A percentile compares a stretch with the other conserved stretches of the same genome.
Evolutionary conservation across 176 grass and related monocot species (phyloP).

Genomic region (Calamus simplicifolius): DNA sequence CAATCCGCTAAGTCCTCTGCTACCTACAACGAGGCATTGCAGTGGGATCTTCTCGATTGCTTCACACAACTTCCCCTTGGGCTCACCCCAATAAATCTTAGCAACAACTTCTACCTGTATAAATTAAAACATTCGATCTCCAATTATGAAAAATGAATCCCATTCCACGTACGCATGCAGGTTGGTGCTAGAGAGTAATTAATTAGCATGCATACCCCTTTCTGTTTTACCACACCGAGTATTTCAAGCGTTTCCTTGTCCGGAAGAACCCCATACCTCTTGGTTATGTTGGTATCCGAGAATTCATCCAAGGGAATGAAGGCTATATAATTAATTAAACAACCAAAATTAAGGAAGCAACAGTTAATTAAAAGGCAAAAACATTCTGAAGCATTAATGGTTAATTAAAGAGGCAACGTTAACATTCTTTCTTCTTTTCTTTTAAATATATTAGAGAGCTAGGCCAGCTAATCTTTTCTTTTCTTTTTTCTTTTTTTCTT

Average conservation of each 20-base stretch:
- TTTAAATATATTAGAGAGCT: no score
- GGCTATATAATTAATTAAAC: no score
- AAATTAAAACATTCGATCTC: no score
- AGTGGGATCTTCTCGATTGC: conserved; percentile 42
- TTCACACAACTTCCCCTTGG: conserved; percentile 44
- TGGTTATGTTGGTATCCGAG: conserved; percentile 36
- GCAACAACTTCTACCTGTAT: conserved; percentile 51
- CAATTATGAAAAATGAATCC: no score
- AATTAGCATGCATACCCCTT: conserved; percentile 42
- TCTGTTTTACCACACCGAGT: conserved; percentile 38
- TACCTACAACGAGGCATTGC: conserved; percentile 44
- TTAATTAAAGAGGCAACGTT: no score
- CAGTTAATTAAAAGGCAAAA: background rate
- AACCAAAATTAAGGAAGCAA: background rate
- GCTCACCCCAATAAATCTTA: conserved; percentile 56
- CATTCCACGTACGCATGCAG: no score
- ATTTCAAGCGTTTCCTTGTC: conserved; percentile 62
- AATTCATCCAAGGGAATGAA: conserved; percentile 64
- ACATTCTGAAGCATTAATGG: background rate
- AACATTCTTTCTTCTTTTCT: no score
- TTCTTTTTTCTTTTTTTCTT: no score
- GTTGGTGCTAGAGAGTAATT: background rate
- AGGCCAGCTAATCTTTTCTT: no score
- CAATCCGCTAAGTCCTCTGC: conserved; percentile 54
- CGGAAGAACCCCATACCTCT: conserved; percentile 44